Percentiles rank a stretch among this genome's conserved stretches.
These are phyloP conservation scores for Globisporangium splendens DNA, from an alignment of 352 stramenopile species.

Conservation along the genomic window DNA sequence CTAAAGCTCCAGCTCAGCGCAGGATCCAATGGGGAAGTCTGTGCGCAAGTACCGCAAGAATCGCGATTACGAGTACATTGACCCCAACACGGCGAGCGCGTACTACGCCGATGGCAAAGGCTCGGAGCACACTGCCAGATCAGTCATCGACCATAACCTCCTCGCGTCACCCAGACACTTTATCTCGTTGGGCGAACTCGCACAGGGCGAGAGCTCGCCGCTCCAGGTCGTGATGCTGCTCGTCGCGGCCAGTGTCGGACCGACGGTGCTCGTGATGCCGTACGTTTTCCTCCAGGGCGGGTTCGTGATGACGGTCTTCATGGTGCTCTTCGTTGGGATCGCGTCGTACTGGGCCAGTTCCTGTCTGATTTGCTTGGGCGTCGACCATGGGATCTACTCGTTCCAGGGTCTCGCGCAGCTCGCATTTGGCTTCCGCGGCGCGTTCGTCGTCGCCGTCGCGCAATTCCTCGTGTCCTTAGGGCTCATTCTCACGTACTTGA, in stretches of 20 bases:
- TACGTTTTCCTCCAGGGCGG: slow-evolving; percentile 43
- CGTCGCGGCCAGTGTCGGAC: slow-evolving; percentile 28
- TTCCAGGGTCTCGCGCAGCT: slow-evolving; percentile 44
- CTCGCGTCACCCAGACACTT: slow-evolving; percentile 41
- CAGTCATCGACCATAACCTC: slow-evolving; percentile 30
- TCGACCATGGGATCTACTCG: slow-evolving; percentile 51
- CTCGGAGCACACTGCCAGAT: slow-evolving; percentile 3
- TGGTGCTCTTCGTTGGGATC: slow-evolving; percentile 30
- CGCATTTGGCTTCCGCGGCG: slow-evolving; percentile 32
- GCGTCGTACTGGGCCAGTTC: slow-evolving; percentile 24
- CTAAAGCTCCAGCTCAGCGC: background rate
- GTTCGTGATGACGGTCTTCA: slow-evolving; percentile 35
- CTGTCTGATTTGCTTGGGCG: slow-evolving; percentile 38
- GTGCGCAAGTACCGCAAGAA: slow-evolving; percentile 35
- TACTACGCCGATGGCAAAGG: slow-evolving; percentile 34
- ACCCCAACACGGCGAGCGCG: slow-evolving; percentile 19
- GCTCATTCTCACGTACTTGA: slow-evolving; percentile 36
- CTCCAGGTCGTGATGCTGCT: slow-evolving; percentile 32
- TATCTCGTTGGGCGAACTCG: slow-evolving; percentile 37
- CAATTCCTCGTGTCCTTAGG: slow-evolving; percentile 36
- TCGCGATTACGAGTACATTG: slow-evolving; percentile 25
- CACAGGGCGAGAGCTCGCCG: slow-evolving; percentile 27
- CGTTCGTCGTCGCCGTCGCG: slow-evolving; percentile 22
- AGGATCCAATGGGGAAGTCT: slow-evolving; percentile 28
- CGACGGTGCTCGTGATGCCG: slow-evolving; percentile 30